Evolutionary conservation across 2,329 filamentous ascomycete species (phyloP), one percentile per base, ranked within the genome.

Genomic region (Plectosphaerella plurivora): DNA sequence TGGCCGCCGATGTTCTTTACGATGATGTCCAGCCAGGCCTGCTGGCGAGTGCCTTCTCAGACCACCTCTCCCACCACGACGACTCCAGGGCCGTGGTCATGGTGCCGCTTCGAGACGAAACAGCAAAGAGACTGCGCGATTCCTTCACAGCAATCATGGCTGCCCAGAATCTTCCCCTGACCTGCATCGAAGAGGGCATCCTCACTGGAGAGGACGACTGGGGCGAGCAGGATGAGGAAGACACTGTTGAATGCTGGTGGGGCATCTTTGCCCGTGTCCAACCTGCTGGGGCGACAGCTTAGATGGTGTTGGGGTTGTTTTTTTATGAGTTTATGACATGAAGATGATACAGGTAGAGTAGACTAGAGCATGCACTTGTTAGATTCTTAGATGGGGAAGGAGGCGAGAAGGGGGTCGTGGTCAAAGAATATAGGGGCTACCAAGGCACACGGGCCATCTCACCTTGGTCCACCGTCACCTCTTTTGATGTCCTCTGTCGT

Each of bases 1-100:
- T 99, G 3, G 90, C 84, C 2, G 91, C 93, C 3, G 94, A 99
- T 67, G 82, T 90, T 0, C 74, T 99, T 18, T 97, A 97, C 69
- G 91, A 92, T 45, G 80, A 91, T 47, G 80, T 88, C 4, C 94
- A 97, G 63, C 91, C 93, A 0, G 70, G 68, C 3, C 81, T 94
- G 62, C 78, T 97, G 20, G 84, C 86, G 0, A 75, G 83, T 14
- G 86, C 89, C 14, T 84, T 97, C 45, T 70, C 76, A 10, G 71
- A 78, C 39, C 90, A 91, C 70, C 75, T 97, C 11, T 78, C 77
- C 9, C 69, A 74, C 14, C 75, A 74, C 3, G 52, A 67, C 0
- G 72, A 79, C 25, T 82, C 89, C 2, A 79, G 88, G 36, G 87
- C 87, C 1, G 76, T 97, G 11, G 73, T 94, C 45, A 93, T 96